phyloP scores from a whole-genome alignment of 805 yeast genomes.

The Tetrapisispora pingtungensis region DNA sequence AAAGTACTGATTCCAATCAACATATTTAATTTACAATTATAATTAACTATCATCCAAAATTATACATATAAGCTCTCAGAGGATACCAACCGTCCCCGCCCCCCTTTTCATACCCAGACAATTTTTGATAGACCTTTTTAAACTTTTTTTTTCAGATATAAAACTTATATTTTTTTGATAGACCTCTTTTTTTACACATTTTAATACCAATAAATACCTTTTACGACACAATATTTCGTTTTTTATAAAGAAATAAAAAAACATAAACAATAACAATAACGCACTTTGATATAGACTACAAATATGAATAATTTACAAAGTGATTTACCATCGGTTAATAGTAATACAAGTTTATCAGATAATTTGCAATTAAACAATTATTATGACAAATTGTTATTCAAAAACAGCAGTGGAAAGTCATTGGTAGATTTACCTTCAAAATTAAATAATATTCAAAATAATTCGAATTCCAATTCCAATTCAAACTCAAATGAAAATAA shows the following conservation, averaged over 20 bases:
- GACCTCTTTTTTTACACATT: background rate
- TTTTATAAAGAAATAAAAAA: too few species aligned
- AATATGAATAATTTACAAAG: background rate
- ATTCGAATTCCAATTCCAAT: background rate
- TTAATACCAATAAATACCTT: too few species aligned
- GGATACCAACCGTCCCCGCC: background rate
- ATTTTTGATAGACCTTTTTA: background rate
- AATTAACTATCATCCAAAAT: too few species aligned
- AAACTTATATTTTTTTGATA: background rate
- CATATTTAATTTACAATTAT: too few species aligned
- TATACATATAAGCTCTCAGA: too few species aligned
- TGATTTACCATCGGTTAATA: constrained; percentile 27
- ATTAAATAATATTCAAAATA: background rate
- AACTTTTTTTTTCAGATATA: too few species aligned
- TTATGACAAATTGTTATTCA: constrained; percentile 27
- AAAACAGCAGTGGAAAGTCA: constrained; percentile 26
- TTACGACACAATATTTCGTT: too few species aligned
- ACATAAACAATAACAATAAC: background rate
- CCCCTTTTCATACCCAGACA: background rate
- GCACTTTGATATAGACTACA: too few species aligned
- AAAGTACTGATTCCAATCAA: too few species aligned
- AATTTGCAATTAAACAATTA: constrained; percentile 26
- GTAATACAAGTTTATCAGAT: constrained; percentile 28
- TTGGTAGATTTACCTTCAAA: constrained; percentile 24
- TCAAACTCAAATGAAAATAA: background rate